Evolutionary conservation across 768 basidiomycete genomes (phyloP), one percentile per base, ranked within the genome.

Genomic region (Rhodocollybia butyracea): DNA sequence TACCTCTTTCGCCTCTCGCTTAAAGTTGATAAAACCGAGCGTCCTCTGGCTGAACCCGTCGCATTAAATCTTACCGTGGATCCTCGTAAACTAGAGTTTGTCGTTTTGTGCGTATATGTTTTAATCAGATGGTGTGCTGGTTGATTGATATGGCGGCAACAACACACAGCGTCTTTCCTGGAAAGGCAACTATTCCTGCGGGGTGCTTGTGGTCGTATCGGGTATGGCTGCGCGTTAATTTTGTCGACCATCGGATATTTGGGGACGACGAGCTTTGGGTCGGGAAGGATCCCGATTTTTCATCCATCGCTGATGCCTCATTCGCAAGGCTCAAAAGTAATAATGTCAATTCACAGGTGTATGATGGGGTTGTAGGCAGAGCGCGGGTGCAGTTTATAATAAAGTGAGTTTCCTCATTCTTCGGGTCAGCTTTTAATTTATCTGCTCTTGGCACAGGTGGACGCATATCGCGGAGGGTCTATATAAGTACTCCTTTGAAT

Each of bases 241-340:
- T 72, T n/a, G 68, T 82, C 34, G 82, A 87, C 54, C 86, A 86
- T 57, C 78, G 84, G 32, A 54, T 88, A 41, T 88, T 88, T 60
- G 76, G 77, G 32, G 82, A 83, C 19, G 82, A 85, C 60, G 82
- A 85, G 26, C 63, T 88, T 26, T 87, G 84, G 84, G 69, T 87
- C 12, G 85, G 82, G 17, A 81, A 73, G 62, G 84, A 88, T 62
- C 83, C 82, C 4, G 84, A 88, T 61, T 87, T 88, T 63, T 66
- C 70, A 41, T 70, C 78, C 2, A 79, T 88, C 40, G 69, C 71
- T 19, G 78, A 86, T 42, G 83, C 81, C 10, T 78, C 80, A 1
- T 82, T 84, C 61, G 81, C 83, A 38, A 65, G 75, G 31, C 65
- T 81, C 57, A 79, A 74, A 58, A 72, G 59, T 34, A 67, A 70